A percentile compares a stretch with the other conserved stretches of the same genome.
Evolutionary conservation across 805 yeast species (phyloP).

Genomic region (Peterozyma toletana): DNA sequence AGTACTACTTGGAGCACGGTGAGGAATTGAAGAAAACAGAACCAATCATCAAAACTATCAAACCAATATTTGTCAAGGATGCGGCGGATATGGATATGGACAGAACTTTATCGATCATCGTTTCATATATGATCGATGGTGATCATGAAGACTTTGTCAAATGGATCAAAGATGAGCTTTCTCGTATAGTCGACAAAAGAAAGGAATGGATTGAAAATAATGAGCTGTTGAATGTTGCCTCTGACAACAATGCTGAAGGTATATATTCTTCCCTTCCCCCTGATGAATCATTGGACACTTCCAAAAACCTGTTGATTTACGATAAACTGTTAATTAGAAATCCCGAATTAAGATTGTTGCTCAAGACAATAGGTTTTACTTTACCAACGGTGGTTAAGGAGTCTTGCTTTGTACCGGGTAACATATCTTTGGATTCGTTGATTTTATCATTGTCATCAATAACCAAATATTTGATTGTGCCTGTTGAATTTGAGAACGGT

Average conservation of each 20-base stretch:
- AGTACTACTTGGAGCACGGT: conserved; percentile 56
- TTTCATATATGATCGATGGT: conserved; percentile 39
- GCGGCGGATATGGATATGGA: conserved; percentile 26
- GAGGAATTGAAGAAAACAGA: conserved; percentile 26
- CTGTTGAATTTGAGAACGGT: conserved; percentile 28
- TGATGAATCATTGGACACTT: not conserved
- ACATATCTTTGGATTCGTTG: conserved; percentile 24
- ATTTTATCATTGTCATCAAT: conserved; percentile 27
- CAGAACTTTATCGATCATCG: conserved; percentile 41
- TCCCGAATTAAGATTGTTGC: conserved; percentile 39
- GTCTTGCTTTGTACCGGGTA: conserved; percentile 27
- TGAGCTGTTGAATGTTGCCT: conserved; percentile 9
- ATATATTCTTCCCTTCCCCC: not conserved
- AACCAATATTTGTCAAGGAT: conserved; percentile 19
- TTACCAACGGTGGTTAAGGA: conserved; percentile 32
- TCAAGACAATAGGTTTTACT: conserved; percentile 37
- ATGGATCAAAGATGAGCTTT: conserved; percentile 34
- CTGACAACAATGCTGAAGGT: conserved; percentile 10
- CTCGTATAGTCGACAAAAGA: conserved; percentile 20
- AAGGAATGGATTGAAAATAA: conserved; percentile 9
- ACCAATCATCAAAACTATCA: conserved; percentile 7
- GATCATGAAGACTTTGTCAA: conserved; percentile 34
- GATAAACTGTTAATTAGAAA: conserved; percentile 32
- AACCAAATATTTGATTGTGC: conserved; percentile 30
- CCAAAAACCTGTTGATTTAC: not conserved